Conservation (phyloP, 2,329 filamentous ascomycete genomes). For the Ceratocystis colombiana region DNA sequence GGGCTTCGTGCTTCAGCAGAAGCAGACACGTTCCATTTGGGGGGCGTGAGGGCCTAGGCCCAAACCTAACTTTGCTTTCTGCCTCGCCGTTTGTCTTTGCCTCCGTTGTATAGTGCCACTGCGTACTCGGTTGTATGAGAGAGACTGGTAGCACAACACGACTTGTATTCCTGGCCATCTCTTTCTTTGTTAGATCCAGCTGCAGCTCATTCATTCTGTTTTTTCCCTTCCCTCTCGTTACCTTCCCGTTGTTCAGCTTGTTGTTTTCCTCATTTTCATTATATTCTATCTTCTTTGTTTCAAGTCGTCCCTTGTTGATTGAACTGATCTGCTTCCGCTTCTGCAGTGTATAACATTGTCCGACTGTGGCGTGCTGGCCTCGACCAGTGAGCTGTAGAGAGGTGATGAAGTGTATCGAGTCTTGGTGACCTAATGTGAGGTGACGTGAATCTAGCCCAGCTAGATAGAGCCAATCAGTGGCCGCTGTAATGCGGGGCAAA, state of each 20-base stretch:
- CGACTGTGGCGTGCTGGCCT: conserved; percentile 4
- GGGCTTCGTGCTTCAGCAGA: background rate
- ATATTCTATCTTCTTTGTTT: conserved; percentile 17
- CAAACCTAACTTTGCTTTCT: background rate
- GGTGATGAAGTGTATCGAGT: no score
- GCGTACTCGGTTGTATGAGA: conserved; percentile 7
- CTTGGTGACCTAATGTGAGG: no score
- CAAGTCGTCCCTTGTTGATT: background rate
- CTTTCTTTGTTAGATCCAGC: background rate
- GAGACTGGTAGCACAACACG: background rate
- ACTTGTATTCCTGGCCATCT: conserved; percentile 18
- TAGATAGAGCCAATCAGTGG: no score
- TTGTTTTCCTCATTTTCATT: conserved; percentile 28
- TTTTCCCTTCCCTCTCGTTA: conserved; percentile 28
- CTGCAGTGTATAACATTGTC: conserved; percentile 3
- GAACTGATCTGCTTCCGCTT: background rate
- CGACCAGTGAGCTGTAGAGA: background rate
- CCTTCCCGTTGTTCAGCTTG: conserved; percentile 27
- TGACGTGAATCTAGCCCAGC: no score
- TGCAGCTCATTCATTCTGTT: conserved; percentile 28
- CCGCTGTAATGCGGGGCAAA: no score
- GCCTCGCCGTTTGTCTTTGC: background rate
- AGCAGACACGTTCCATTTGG: conserved; percentile 16
- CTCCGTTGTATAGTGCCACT: background rate
- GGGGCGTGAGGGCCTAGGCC: background rate